Evolutionary conservation across 371 early-diverging fungal species (phyloP), one percentile per base, ranked within the genome.

Genomic region (Mucor indicus): DNA sequence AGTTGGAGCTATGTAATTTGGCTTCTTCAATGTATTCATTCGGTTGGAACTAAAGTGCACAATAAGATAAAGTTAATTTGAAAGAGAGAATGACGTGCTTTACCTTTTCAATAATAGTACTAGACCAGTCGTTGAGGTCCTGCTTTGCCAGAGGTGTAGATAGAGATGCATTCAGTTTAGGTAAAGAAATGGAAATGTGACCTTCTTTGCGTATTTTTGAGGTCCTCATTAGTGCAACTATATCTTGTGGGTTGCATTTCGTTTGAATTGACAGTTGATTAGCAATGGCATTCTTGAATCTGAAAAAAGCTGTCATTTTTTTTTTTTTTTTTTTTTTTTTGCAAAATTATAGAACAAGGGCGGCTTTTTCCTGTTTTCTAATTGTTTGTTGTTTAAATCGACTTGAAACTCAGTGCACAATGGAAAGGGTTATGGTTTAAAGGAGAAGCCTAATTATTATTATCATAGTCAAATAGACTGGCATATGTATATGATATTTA

Each of bases 41-140:
- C 17, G 74, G 70, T 54, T 79, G 51, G 64, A 92, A 89, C 53
- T 87, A 15, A 12, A 23, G 22, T 24, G 86, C 32, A 92, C 36
- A 60, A 89, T 90, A 17, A 83, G 79, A 8, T 90, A 88, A 2
- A 62, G 51, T 19, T 79, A 69, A 11, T 60, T 57, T 0, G 62
- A 75, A 33, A 33, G 4, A 33, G 9, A 7, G 6, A 32, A 17
- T 12, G 1, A n/a, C 1, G 49, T 27, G 24, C 7, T 10, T 43
- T 49, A 79, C 83, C 51, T 80, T 68, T 20, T 67, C 57, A 11
- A 72, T 70, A 13, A 84, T 50, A 9, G 68, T 58, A 42, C 77
- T 49, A 17, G 81, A 77, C 35, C 77, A 53, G 48, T 76, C 63
- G 15, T 43, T 54, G 3, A 87, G 85, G 47, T 77, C 74, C 21